phyloP scores from a whole-genome alignment of 371 early-diverging fungal genomes.

The Mucor piriformis region DNA sequence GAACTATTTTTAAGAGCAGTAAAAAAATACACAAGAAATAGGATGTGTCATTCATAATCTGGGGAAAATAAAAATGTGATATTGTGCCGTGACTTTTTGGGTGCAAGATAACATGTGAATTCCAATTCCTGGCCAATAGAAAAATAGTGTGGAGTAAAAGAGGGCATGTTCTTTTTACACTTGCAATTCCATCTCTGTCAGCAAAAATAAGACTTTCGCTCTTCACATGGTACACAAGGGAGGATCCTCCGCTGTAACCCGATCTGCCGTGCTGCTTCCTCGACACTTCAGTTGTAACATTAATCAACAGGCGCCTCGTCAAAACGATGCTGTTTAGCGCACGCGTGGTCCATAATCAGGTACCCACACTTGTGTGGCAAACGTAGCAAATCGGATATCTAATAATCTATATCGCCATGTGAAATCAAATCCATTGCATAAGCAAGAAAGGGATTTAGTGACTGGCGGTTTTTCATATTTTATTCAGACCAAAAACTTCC shows the following conservation, averaged over 20 bases:
- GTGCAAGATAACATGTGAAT: constrained; percentile 24
- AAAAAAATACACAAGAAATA: constrained; percentile 6
- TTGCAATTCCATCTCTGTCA: no score
- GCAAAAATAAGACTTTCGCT: not conserved
- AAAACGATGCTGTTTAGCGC: no score
- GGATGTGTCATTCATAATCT: constrained; percentile 28
- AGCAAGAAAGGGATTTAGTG: constrained; percentile 19
- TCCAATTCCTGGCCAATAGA: constrained; percentile 16
- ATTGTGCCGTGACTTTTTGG: constrained; percentile 4
- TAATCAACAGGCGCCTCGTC: no score
- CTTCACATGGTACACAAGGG: constrained; percentile 16
- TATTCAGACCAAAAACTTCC: not conserved
- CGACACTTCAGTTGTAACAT: no score
- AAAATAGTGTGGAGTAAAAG: constrained; percentile 21
- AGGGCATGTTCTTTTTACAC: not conserved
- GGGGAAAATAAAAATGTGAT: constrained; percentile 12
- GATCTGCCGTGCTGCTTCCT: no score
- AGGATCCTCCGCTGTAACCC: constrained; percentile 21
- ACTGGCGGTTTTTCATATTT: constrained; percentile 1
- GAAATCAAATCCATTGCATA: constrained; percentile 27
- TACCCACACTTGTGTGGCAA: no score
- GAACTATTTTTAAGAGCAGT: constrained; percentile 12
- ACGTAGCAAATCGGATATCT: not conserved
- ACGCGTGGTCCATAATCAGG: no score
- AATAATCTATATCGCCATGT: constrained; percentile 20